phyloP scores from a whole-genome alignment of 352 stramenopile species.

The Globisporangium alternatum region DNA sequence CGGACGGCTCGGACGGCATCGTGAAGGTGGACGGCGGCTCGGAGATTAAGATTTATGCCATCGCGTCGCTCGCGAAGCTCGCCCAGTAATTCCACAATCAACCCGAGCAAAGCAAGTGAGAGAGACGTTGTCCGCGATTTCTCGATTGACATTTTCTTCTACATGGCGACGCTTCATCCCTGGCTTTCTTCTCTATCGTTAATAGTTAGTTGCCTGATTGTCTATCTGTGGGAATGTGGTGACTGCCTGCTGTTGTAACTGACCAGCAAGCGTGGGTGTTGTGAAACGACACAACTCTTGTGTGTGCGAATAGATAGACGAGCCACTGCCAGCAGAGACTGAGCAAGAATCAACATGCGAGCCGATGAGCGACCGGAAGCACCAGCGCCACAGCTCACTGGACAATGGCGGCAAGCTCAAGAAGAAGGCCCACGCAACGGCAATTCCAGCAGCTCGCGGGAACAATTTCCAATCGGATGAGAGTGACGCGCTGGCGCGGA shows the following conservation, averaged over 20 bases:
- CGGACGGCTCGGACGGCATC: constrained; percentile 83
- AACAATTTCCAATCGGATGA: constrained; percentile 46
- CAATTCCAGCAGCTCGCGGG: constrained; percentile 1
- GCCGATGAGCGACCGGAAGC: constrained; percentile 13
- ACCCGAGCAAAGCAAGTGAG: background rate
- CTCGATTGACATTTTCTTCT: constrained; percentile 4
- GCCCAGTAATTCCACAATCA: constrained; percentile 48
- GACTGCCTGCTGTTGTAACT: constrained; percentile 2
- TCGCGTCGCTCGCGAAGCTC: constrained; percentile 81
- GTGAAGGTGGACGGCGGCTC: constrained; percentile 87
- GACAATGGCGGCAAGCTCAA: constrained; percentile 2
- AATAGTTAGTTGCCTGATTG: constrained; percentile 6
- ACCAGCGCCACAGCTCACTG: constrained; percentile 6
- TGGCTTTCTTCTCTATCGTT: constrained; percentile 10
- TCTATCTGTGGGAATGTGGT: background rate
- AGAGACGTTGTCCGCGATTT: background rate
- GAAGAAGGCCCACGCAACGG: constrained; percentile 7
- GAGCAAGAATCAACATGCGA: constrained; percentile 2
- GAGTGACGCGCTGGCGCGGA: constrained; percentile 27
- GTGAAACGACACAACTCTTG: constrained; percentile 11
- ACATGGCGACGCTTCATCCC: background rate
- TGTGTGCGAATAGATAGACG: background rate
- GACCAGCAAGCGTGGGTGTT: background rate
- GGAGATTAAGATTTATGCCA: constrained; percentile 89
- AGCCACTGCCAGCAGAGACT: background rate